Percentiles rank a stretch among this genome's conserved stretches.
phyloP scores from a whole-genome alignment of 306 rosid genomes.

The cucumber (Cucumis sativus) region DNA sequence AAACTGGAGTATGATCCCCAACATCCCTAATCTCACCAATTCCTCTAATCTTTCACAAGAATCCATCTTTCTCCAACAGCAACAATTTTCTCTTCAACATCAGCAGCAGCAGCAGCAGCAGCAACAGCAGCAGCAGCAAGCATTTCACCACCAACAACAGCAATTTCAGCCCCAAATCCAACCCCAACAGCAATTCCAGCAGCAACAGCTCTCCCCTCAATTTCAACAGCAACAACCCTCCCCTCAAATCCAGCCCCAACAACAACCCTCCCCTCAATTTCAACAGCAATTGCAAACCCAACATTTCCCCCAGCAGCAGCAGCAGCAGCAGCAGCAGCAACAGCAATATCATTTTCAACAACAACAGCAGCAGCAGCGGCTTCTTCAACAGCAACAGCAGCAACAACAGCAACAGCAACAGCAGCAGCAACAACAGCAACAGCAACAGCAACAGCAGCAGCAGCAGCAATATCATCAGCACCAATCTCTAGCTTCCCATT shows the following conservation, averaged over 20 bases:
- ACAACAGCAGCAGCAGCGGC: neutral
- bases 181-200: constrained; percentile 25
- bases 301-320: constrained; percentile 33
- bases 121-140: constrained; percentile 17
- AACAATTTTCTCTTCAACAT: constrained; percentile 31
- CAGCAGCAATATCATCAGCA: constrained; percentile 48
- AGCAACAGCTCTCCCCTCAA: constrained; percentile 26
- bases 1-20: constrained; percentile 70
- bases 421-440: constrained; percentile 4
- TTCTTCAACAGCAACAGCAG: neutral
- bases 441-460: too few species aligned
- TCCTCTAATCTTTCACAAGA: constrained; percentile 58
- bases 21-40: constrained; percentile 40
- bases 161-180: constrained; percentile 17
- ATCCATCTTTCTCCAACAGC: constrained; percentile 43
- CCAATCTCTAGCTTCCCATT: constrained; percentile 85
- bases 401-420: constrained; percentile 17
- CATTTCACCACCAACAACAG: constrained; percentile 6
- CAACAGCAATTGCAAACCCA: constrained; percentile 24
- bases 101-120: constrained; percentile 19
- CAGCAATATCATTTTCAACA: constrained; percentile 24
- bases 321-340: constrained; percentile 21
- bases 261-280: constrained; percentile 20
- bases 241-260: constrained; percentile 15
- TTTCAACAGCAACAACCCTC: constrained; percentile 22